These are phyloP conservation scores for Cryptomeria japonica DNA, from an alignment of 75 land plant species.

Conservation along the genomic window DNA sequence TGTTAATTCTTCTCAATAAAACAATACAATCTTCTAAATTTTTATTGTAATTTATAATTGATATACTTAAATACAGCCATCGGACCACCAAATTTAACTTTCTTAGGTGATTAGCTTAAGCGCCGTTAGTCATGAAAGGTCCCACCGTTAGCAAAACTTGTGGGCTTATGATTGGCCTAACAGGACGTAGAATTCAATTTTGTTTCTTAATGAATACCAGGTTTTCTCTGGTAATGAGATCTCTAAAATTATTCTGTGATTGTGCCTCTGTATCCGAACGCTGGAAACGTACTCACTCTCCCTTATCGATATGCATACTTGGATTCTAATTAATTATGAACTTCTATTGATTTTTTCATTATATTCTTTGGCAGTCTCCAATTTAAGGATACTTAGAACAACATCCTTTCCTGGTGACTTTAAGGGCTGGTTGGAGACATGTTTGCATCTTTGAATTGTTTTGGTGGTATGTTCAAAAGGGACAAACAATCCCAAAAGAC, in stretches of 20 bases:
- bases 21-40: too few relatives aligned
- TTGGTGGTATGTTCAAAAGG: background rate
- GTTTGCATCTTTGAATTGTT: constrained; percentile 10
- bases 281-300: background rate
- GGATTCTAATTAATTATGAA: background rate
- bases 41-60: too few relatives aligned
- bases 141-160: background rate
- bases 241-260: background rate
- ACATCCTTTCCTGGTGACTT: too few relatives aligned
- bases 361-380: background rate
- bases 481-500: background rate
- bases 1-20: too few relatives aligned
- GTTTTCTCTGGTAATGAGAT: too few relatives aligned
- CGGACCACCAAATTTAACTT: too few relatives aligned
- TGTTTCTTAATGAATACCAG: background rate
- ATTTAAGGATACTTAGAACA: background rate
- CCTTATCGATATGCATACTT: background rate
- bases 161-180: background rate
- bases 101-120: background rate
- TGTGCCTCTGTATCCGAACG: background rate
- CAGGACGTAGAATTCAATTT: background rate
- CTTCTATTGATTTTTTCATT: background rate
- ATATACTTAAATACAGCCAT: too few relatives aligned
- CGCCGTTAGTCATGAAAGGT: background rate
- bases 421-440: background rate